Evolutionary conservation across 2,329 filamentous ascomycete species (phyloP), one percentile per base, ranked within the genome.

Genomic region (Amylocarpus encephaloides): DNA sequence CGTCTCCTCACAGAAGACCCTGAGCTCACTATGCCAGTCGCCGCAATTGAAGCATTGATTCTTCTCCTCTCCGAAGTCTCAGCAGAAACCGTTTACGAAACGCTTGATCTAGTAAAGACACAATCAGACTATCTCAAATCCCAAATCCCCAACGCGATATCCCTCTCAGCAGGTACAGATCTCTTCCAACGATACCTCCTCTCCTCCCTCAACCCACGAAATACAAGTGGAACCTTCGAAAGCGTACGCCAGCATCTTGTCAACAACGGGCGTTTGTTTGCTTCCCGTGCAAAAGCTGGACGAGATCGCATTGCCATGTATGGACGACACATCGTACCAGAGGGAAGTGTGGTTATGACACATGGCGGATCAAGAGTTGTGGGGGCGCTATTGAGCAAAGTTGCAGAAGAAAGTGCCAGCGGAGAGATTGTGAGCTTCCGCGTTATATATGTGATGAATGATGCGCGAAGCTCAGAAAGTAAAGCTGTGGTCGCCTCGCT

Each of bases 111-210:
- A 41, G 80, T 97, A 56, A 83, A 85, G 64, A 80, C 78, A 42
- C 85, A 93, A 66, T 92, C 88, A 45, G 76, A 80, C 46, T 80
- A 82, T 62, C 80, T 98, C 57, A 92, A 91, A 68, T 76, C 77
- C 51, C 82, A 83, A 16, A 85, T 95, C 47, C 77, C 85, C 6
- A 97, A 98, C 71, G 88, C 91, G 12, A 88, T 97, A 50, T 92
- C 91, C 4, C 81, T 97, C 13, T 90, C 88, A 43, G 93, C 94
- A 49, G 93, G 93, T 62, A 95, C 91, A 53, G 91, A 96, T 68
- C 82, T 97, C 52, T 97, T 98, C 75, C 87, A 93, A 67, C 86
- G 92, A 66, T 97, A 95, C 70, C 81, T 98, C 60, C 85, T 95
- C 63, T 82, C 83, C 50, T 89, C 77, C 56, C 75, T 85, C 32